Percentiles rank a stretch among this genome's conserved stretches.
phyloP scores from a whole-genome alignment of 2,329 filamentous ascomycete species.

The Talaromyces sp. region DNA sequence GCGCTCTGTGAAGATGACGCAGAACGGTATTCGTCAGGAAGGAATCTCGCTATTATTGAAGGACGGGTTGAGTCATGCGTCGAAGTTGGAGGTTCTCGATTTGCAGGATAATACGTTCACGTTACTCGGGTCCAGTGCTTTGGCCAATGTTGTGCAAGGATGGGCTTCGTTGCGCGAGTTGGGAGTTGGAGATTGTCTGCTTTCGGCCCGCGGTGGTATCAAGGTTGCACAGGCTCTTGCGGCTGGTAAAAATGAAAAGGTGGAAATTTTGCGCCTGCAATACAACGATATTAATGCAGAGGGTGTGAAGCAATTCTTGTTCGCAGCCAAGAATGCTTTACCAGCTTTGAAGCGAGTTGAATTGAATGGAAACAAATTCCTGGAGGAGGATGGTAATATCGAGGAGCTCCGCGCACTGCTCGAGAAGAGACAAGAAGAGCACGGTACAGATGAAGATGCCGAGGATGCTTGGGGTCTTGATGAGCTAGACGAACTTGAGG shows the following conservation, averaged over 20 bases:
- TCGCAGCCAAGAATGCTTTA: constrained; percentile 65
- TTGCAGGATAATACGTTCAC: constrained; percentile 98
- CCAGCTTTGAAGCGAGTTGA: constrained; percentile 81
- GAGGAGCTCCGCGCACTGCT: constrained; percentile 67
- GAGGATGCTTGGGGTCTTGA: constrained; percentile 85
- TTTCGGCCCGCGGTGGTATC: constrained; percentile 73
- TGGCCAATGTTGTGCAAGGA: constrained; percentile 68
- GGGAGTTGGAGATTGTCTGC: constrained; percentile 81
- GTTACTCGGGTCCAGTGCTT: constrained; percentile 69
- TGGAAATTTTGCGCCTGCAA: constrained; percentile 79
- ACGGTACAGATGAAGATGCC: constrained; percentile 57
- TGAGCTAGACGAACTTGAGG: constrained; percentile 80
- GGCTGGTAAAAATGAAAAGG: constrained; percentile 70
- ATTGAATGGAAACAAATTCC: constrained; percentile 93
- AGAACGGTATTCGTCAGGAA: constrained; percentile 94
- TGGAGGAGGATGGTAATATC: constrained; percentile 75
- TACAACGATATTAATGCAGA: constrained; percentile 89
- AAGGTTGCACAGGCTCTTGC: constrained; percentile 70
- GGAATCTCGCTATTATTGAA: constrained; percentile 79
- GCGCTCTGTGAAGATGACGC: constrained; percentile 90
- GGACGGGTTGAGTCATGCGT: constrained; percentile 70
- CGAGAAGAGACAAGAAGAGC: constrained; percentile 72
- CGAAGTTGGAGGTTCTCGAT: constrained; percentile 71
- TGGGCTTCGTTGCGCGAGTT: constrained; percentile 80
- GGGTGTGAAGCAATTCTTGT: constrained; percentile 68